Conservation (phyloP, 176 grass and related monocot species). For the Rhipidocladum racemiflorum region DNA sequence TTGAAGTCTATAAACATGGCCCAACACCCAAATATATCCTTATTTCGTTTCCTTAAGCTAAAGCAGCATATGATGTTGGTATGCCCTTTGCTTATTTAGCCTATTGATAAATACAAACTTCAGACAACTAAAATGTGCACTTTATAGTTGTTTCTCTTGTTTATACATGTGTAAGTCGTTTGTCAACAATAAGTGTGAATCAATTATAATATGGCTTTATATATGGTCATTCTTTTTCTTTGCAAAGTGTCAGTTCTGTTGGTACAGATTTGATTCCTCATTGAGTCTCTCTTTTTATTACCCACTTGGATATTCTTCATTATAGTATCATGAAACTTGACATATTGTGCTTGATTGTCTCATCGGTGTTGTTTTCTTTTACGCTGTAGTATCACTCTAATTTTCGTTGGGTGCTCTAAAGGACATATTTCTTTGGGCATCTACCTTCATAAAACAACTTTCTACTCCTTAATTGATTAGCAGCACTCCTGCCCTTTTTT, state of each 20-base stretch:
- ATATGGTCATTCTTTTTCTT: not conserved
- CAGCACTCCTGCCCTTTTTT: too few species aligned
- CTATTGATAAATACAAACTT: not conserved
- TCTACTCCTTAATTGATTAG: too few species aligned
- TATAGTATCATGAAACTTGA: not conserved
- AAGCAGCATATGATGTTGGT: not conserved
- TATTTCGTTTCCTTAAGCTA: not conserved
- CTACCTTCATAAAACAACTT: too few species aligned
- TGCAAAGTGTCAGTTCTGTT: not conserved
- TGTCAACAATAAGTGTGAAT: not conserved
- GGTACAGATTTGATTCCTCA: not conserved
- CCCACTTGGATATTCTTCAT: not conserved
- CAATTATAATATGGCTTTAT: not conserved
- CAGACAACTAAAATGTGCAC: not conserved
- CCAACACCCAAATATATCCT: not conserved
- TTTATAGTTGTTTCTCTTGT: not conserved
- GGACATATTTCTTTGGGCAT: too few species aligned
- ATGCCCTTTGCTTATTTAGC: not conserved
- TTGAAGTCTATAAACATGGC: not conserved
- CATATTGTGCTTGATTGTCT: too few species aligned
- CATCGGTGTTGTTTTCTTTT: too few species aligned
- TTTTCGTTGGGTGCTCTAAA: too few species aligned
- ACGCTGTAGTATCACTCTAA: too few species aligned
- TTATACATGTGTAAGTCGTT: not conserved
- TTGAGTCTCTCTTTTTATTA: not conserved